Conservation (phyloP, 2,329 filamentous ascomycete species). For the Fusarium sp. region DNA sequence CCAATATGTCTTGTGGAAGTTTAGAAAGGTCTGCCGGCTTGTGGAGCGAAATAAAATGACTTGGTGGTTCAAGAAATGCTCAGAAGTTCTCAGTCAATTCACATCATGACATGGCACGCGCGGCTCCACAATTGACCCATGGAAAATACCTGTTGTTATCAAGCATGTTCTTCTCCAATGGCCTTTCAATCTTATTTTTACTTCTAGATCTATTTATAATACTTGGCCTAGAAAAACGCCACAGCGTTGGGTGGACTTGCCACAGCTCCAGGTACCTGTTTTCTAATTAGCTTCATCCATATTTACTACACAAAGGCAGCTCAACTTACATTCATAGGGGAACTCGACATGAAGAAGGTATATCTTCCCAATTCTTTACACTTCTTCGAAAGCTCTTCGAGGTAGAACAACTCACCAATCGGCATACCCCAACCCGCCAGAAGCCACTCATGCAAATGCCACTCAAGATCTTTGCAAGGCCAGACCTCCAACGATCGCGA, state of each 20-base stretch:
- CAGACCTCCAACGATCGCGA: slow-evolving; percentile 55
- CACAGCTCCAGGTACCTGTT: slow-evolving; percentile 26
- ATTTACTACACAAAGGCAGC: too few species aligned
- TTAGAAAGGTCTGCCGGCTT: fast-evolving
- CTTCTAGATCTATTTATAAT: neutral
- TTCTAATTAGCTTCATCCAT: neutral
- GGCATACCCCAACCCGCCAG: slow-evolving; percentile 61
- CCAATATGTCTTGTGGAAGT: neutral
- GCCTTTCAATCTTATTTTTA: too few species aligned
- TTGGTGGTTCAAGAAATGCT: neutral
- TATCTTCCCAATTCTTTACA: slow-evolving; percentile 63
- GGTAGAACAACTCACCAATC: slow-evolving; percentile 51
- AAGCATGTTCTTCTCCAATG: too few species aligned
- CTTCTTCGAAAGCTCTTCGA: slow-evolving; percentile 51
- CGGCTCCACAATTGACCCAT: too few species aligned
- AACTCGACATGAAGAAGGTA: slow-evolving; percentile 60
- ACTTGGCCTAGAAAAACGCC: slow-evolving; percentile 15
- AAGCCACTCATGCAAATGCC: slow-evolving; percentile 54
- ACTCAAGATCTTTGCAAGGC: slow-evolving; percentile 44
- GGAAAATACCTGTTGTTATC: too few species aligned
- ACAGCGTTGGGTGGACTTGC: slow-evolving; percentile 32
- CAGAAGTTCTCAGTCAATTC: neutral
- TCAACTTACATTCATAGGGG: slow-evolving; percentile 54
- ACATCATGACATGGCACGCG: too few species aligned
- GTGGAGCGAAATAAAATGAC: neutral